Conservation (phyloP, 139 green algal species). For the Nannochloris sp. region DNA sequence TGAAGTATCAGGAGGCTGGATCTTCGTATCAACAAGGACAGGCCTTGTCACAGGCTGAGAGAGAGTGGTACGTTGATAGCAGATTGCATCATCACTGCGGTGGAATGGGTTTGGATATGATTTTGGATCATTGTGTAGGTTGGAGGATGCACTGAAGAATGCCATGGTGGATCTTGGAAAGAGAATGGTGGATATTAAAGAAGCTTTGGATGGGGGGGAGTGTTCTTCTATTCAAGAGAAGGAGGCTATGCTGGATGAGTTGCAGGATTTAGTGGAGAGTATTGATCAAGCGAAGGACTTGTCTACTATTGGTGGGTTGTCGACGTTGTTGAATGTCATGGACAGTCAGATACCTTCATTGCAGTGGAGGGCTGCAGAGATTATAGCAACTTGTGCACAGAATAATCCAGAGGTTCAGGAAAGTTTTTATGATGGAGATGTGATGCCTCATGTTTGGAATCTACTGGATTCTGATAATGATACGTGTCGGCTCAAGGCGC, state of each 20-base stretch:
- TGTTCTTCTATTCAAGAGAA: constrained; percentile 26
- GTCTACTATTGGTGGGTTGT: constrained; percentile 69
- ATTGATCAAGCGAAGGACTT: constrained; percentile 78
- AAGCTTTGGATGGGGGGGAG: constrained; percentile 23
- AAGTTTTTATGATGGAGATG: constrained; percentile 55
- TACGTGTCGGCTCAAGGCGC: constrained; percentile 27
- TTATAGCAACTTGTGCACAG: constrained; percentile 66
- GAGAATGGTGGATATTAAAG: constrained; percentile 70
- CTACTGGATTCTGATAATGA: constrained; percentile 39
- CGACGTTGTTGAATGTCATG: constrained; percentile 61
- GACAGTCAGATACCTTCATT: constrained; percentile 36
- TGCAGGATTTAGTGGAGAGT: constrained; percentile 67
- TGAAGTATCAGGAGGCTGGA: constrained; percentile 47
- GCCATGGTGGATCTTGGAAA: constrained; percentile 60
- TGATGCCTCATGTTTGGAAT: constrained; percentile 43
- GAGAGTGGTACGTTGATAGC: constrained; percentile 25
- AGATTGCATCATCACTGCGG: neutral
- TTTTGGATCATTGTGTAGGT: constrained; percentile 26
- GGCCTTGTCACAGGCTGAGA: constrained; percentile 25
- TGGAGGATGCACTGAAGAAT: constrained; percentile 51
- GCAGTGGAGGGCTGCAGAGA: constrained; percentile 58
- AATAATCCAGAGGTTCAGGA: constrained; percentile 74
- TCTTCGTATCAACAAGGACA: neutral
- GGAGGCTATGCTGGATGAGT: constrained; percentile 68
- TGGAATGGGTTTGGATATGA: neutral